Evolutionary conservation across 1,139 yeast genomes (phyloP).

Genomic region (Saccharomycopsis crataegensis): DNA sequence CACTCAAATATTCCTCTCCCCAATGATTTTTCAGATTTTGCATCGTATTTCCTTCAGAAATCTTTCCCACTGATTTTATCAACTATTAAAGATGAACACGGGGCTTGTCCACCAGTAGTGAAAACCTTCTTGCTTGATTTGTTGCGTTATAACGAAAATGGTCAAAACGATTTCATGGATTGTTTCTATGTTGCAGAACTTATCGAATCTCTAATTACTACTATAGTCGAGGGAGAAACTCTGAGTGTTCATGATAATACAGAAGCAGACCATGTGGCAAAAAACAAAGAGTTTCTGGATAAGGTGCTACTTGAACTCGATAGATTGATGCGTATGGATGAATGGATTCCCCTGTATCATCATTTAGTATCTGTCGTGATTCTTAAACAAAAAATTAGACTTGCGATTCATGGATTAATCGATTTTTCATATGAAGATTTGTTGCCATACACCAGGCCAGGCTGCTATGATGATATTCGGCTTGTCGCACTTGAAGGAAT

Average conservation of each 20-base stretch:
- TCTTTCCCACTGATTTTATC: slow-evolving; percentile 61
- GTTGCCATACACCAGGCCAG: slow-evolving; percentile 43
- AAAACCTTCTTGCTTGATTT: slow-evolving; percentile 61
- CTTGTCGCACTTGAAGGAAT: slow-evolving; percentile 66
- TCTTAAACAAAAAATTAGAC: slow-evolving; percentile 47
- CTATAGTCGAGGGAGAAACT: background rate
- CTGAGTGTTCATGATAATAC: background rate
- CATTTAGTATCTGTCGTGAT: slow-evolving; percentile 50
- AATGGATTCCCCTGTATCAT: slow-evolving; percentile 77
- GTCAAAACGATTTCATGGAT: slow-evolving; percentile 72
- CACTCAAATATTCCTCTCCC: slow-evolving; percentile 60
- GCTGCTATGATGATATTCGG: slow-evolving; percentile 47
- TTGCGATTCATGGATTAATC: slow-evolving; percentile 53
- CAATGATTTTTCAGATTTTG: slow-evolving; percentile 68
- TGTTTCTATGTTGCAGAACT: slow-evolving; percentile 56
- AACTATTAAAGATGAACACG: slow-evolving; percentile 50
- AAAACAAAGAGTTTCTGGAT: slow-evolving; percentile 29
- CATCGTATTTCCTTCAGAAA: slow-evolving; percentile 61
- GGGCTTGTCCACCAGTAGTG: slow-evolving; percentile 60
- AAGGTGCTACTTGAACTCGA: slow-evolving; percentile 55
- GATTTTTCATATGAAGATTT: slow-evolving; percentile 45
- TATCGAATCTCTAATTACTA: slow-evolving; percentile 28
- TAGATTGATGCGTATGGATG: slow-evolving; percentile 73
- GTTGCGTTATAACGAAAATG: slow-evolving; percentile 78
- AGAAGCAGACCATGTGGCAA: slow-evolving; percentile 2